Percentiles rank a stretch among this genome's conserved stretches.
Evolutionary conservation across 768 basidiomycete genomes (phyloP).

Genomic region (Podaxis carcinomalis): DNA sequence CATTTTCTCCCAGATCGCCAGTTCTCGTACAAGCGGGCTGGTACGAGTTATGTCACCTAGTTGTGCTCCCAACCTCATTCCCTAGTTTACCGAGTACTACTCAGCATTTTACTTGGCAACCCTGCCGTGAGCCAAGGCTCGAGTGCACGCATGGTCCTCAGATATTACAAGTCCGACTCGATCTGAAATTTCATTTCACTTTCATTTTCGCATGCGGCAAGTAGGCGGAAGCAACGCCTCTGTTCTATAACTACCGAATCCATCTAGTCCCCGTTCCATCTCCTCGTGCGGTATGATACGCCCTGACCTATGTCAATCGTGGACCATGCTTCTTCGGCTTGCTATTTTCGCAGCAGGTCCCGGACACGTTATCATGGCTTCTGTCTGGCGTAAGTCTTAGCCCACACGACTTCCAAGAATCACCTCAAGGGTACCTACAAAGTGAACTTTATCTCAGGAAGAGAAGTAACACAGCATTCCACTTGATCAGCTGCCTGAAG

Average conservation of each 20-base stretch:
- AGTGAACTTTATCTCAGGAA: neutral
- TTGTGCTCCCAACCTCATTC: neutral
- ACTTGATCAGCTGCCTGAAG: neutral
- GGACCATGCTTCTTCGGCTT: neutral
- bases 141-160: neutral
- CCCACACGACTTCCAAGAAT: neutral
- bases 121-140: neutral
- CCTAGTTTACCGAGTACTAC: neutral
- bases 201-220: neutral
- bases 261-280: neutral
- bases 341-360: neutral
- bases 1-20: constrained; percentile 3
- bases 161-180: neutral
- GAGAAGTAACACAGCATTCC: neutral
- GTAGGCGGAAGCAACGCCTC: neutral
- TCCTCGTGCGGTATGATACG: neutral
- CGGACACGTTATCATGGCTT: neutral
- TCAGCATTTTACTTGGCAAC: neutral
- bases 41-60: neutral
- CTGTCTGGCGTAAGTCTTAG: neutral
- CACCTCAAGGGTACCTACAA: neutral
- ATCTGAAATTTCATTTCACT: neutral
- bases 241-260: constrained; percentile 1
- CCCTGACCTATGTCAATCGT: no score
- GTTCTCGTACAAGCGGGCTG: neutral